A percentile compares a stretch with the other conserved stretches of the same genome.
phyloP scores from a whole-genome alignment of 352 stramenopile genomes.

The Globisporangium cederbergense region DNA sequence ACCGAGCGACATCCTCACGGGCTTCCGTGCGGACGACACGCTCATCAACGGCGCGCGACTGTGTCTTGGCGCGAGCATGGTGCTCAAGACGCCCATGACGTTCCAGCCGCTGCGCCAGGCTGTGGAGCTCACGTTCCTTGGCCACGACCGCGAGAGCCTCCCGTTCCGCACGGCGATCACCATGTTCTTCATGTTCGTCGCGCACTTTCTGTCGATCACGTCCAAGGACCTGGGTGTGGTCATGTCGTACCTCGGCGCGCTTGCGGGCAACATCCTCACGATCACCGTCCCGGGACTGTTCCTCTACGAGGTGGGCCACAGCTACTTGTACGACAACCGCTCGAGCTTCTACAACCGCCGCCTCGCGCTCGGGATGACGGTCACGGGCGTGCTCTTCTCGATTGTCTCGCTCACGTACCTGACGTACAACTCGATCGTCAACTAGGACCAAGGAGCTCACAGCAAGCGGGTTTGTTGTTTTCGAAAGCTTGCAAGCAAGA shows the following conservation, averaged over 20 bases:
- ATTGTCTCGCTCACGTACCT: constrained; percentile 68
- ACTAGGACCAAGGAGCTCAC: constrained; percentile 12
- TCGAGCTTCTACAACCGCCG: constrained; percentile 51
- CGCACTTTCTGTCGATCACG: constrained; percentile 56
- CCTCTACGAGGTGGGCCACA: constrained; percentile 64
- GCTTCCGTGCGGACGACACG: constrained; percentile 59
- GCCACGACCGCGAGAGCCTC: constrained; percentile 67
- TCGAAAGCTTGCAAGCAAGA: not conserved
- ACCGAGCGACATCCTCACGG: constrained; percentile 83
- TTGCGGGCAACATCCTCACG: constrained; percentile 68
- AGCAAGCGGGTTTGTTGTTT: not conserved
- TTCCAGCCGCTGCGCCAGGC: constrained; percentile 82
- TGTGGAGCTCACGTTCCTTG: constrained; percentile 67
- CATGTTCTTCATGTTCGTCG: constrained; percentile 63
- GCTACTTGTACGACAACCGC: constrained; percentile 42
- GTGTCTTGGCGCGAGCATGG: constrained; percentile 67
- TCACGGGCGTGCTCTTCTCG: constrained; percentile 51
- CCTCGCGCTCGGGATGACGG: constrained; percentile 45
- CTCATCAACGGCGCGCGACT: constrained; percentile 79
- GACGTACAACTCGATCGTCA: constrained; percentile 46
- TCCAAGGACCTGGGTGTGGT: constrained; percentile 64
- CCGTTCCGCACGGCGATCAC: constrained; percentile 65
- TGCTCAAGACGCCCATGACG: constrained; percentile 83
- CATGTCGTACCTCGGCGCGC: constrained; percentile 73
- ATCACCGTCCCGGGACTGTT: constrained; percentile 73